Conservation (phyloP, 768 basidiomycete species). For the Mycena epipterygia region DNA sequence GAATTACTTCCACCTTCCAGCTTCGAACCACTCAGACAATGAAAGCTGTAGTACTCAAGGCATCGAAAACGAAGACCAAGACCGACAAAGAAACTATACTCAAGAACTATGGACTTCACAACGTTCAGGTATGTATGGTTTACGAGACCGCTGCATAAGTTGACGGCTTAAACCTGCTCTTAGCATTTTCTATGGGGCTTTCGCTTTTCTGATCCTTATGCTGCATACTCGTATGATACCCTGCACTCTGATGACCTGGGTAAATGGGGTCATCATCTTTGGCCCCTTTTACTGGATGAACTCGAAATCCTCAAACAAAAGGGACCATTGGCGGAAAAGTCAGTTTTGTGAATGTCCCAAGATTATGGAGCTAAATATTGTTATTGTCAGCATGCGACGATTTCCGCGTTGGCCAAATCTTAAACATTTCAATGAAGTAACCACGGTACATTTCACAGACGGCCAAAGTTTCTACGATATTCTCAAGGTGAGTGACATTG, state of each 20-base stretch:
- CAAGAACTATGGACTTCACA: conserved; percentile 37
- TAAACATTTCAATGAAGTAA: conserved; percentile 47
- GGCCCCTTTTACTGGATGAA: conserved; percentile 35
- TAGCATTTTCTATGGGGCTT: conserved; percentile 45
- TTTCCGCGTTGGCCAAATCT: conserved; percentile 45
- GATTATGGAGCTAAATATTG: not conserved
- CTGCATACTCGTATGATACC: conserved; percentile 43
- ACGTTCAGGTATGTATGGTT: conserved; percentile 33
- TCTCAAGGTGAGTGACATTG: conserved; percentile 44
- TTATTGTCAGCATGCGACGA: conserved; percentile 38
- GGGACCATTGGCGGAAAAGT: conserved; percentile 38
- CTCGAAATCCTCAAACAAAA: conserved; percentile 29
- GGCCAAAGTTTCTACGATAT: no score
- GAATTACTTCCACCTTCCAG: conserved; percentile 28
- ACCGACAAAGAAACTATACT: conserved; percentile 36
- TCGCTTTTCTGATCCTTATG: conserved; percentile 41
- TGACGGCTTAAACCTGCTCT: no score
- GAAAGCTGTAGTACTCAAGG: conserved; percentile 33
- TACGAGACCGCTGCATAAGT: not conserved
- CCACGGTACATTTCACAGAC: no score
- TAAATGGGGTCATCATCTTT: conserved; percentile 45
- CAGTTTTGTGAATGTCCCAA: not conserved
- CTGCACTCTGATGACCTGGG: no score
- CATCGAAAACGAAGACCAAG: conserved; percentile 24
- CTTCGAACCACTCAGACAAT: conserved; percentile 37